phyloP scores from a whole-genome alignment of 2,329 filamentous ascomycete species.

The Juglanconis sp. region DNA sequence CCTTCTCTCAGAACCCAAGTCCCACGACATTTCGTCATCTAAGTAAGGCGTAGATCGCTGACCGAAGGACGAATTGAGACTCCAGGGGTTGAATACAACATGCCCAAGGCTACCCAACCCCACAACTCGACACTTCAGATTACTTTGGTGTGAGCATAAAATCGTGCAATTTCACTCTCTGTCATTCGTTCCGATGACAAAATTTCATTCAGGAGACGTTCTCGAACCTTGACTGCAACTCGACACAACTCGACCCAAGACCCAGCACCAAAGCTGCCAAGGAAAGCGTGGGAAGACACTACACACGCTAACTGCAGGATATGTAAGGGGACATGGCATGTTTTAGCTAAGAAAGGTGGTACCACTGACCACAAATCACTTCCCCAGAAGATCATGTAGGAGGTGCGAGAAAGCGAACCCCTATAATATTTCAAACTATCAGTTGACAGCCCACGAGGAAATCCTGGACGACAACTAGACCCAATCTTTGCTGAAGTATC shows the following conservation, averaged over 20 bases:
- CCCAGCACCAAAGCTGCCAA: constrained; percentile 1
- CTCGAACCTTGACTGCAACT: neutral
- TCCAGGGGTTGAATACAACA: neutral
- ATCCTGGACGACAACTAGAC: constrained; percentile 1
- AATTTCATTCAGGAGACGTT: neutral
- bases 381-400: constrained; percentile 10
- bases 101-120: neutral
- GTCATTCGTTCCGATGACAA: neutral
- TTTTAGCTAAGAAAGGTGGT: neutral
- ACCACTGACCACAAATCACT: constrained; percentile 4
- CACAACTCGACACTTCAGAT: neutral
- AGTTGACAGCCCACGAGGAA: constrained; percentile 1
- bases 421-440: constrained; percentile 12
- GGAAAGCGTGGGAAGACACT: neutral
- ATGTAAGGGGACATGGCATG: neutral
- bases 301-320: too few species aligned
- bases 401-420: constrained; percentile 8
- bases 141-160: neutral
- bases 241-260: neutral
- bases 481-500: neutral
- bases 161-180: constrained; percentile 1
- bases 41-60: constrained; percentile 7
- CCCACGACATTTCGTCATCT: constrained; percentile 2
- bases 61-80: constrained; percentile 15
- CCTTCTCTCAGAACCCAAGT: neutral